These are phyloP conservation scores for Scutellaria barbata DNA, from an alignment of 257 asterid species.

Conservation along the genomic window DNA sequence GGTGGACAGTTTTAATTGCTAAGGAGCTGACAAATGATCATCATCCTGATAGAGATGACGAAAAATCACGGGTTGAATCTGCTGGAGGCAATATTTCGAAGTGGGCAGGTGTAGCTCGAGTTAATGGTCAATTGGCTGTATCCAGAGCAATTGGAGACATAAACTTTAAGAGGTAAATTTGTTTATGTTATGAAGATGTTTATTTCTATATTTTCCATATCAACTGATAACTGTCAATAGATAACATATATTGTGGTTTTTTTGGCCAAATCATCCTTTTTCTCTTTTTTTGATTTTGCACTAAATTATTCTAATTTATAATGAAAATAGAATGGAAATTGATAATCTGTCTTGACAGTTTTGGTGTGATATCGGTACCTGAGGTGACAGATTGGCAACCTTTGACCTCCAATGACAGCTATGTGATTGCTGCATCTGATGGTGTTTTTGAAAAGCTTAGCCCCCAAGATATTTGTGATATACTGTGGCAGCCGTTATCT, in stretches of 20 bases:
- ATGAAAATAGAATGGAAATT: conserved; percentile 11
- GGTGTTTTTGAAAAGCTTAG: conserved; percentile 87
- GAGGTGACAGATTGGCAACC: conserved; percentile 98
- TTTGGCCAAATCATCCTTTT: not conserved
- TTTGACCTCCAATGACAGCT: conserved; percentile 79
- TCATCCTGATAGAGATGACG: conserved; percentile 96
- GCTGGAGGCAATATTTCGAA: conserved; percentile 89
- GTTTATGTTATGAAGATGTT: conserved; percentile 16
- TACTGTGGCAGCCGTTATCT: conserved; percentile 70
- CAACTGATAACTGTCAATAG: conserved; percentile 15
- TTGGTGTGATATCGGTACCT: conserved; percentile 93
- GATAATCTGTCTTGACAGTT: conserved; percentile 53
- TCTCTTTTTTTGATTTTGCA: not conserved
- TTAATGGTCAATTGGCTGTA: conserved; percentile 93
- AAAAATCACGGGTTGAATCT: conserved; percentile 80
- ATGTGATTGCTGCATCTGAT: conserved; percentile 89
- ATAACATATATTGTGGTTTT: conserved; percentile 18
- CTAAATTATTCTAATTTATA: conserved; percentile 20
- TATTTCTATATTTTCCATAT: not conserved
- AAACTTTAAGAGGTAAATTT: conserved; percentile 66
- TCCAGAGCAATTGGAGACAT: conserved; percentile 94
- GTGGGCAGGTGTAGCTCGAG: conserved; percentile 96
- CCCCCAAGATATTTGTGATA: conserved; percentile 88
- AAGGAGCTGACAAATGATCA: conserved; percentile 93
- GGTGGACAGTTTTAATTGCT: conserved; percentile 70